Conservation (phyloP, 305 asterid genomes). For the Caryopteris hybrid region DNA sequence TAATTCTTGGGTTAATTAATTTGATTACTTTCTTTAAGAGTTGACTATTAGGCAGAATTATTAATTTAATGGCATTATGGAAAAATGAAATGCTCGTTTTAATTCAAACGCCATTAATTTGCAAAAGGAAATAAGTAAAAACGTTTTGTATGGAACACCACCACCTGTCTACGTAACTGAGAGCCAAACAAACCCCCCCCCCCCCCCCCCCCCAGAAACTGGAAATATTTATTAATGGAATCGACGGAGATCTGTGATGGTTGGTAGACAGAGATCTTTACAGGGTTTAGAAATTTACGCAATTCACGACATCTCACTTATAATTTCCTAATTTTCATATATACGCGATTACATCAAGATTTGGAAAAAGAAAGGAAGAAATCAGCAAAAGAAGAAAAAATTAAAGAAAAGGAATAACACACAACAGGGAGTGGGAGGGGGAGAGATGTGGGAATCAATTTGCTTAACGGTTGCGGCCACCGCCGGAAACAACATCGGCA, state of each 20-base stretch:
- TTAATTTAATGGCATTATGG: not conserved
- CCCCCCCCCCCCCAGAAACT: not conserved
- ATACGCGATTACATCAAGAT: not conserved
- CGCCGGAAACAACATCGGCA: slow-evolving; percentile 98
- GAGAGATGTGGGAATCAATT: slow-evolving; percentile 89
- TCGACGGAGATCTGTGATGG: slow-evolving; percentile 23
- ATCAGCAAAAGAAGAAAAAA: not conserved
- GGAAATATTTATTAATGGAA: not conserved
- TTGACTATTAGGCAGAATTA: too few species aligned
- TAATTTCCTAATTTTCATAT: not conserved
- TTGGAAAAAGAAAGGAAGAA: not conserved
- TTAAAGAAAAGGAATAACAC: not conserved
- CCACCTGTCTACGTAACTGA: not conserved
- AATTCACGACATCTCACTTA: not conserved
- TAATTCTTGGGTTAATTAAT: too few species aligned
- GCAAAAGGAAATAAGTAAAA: not conserved
- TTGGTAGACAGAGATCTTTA: slow-evolving; percentile 14
- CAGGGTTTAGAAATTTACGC: slow-evolving; percentile 13
- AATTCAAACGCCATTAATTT: not conserved
- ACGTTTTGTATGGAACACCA: not conserved
- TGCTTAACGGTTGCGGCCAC: slow-evolving; percentile 87
- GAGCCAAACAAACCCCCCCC: not conserved
- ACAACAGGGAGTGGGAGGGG: slow-evolving; percentile 17
- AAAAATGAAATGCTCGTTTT: not conserved
- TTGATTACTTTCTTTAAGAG: too few species aligned